Evolutionary conservation across 169 alveolate species (phyloP), one percentile per base, ranked within the genome.

Genomic region (Plasmodium fragile): DNA sequence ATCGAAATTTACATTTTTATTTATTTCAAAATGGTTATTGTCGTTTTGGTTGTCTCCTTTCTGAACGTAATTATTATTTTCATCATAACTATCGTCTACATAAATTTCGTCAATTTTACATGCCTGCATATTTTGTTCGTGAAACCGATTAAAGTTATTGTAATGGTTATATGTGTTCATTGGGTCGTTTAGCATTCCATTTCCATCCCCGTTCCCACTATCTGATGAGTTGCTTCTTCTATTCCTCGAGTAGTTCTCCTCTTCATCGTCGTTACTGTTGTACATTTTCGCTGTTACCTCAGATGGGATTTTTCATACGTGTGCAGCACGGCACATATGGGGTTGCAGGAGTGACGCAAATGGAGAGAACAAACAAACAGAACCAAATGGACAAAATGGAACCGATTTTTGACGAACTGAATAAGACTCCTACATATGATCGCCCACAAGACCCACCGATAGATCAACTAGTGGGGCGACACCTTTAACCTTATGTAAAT

Each of bases 41-140:
- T 55, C 30, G 25, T n/a, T 18, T 41, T 16, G 13, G 0, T 73
- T 39, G 3, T 73, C 82, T 4, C 81, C 81, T 28, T 36, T 75
- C 41, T 71, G 70, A 4, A 30, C 32, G 70, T 65, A 75, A 41
- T 32, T 72, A 36, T 72, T 72, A 39, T 70, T 91, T 30, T 91
- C 83, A 53, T 91, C 94, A 52, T 81, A 70, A 28, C 84, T 91
- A 81, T 91, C 94, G 49, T 91, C 94, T 25, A 91, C 91, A 81
- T 81, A 91, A 1, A 91, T 80, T 55, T 91, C 94, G 52, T 91
- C 94, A 52, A 81, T 70, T 8, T 91, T 70, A 28, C 91, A 77
- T 16, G 92, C 16, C 2, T 91, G 75, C 77, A 91, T 81, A 34
- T 81, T 91, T 49, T 79, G 92, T 22, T 91, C 94, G 49, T 91